These are phyloP conservation scores for Lachnellula willkommii DNA, from an alignment of 2,329 filamentous ascomycete genomes.

Conservation along the genomic window DNA sequence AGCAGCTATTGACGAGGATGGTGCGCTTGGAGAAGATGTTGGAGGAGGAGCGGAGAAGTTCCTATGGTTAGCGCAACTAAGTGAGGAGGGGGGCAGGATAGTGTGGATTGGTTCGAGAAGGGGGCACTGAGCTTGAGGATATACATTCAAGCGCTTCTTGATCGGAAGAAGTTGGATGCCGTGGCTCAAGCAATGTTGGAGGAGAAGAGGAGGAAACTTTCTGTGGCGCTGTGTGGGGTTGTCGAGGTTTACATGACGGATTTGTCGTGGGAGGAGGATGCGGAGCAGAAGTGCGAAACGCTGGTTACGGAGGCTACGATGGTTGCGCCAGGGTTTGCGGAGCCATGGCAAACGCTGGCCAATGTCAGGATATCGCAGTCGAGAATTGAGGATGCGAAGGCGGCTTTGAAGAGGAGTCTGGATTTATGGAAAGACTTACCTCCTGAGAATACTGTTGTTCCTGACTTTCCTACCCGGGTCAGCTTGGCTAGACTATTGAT, in stretches of 20 bases:
- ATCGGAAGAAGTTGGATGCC: constrained; percentile 39
- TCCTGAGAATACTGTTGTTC: constrained; percentile 65
- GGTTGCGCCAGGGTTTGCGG: constrained; percentile 72
- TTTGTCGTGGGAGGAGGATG: constrained; percentile 85
- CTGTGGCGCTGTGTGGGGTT: constrained; percentile 88
- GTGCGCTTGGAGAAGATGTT: constrained; percentile 59
- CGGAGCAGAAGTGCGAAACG: constrained; percentile 79
- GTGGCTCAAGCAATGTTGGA: constrained; percentile 42
- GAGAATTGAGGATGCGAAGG: constrained; percentile 70
- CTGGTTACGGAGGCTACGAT: constrained; percentile 87
- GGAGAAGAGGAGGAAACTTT: constrained; percentile 76
- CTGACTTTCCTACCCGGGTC: constrained; percentile 81
- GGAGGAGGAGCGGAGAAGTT: constrained; percentile 93
- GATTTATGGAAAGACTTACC: constrained; percentile 77
- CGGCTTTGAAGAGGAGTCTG: constrained; percentile 73
- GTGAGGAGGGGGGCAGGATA: constrained; percentile 63
- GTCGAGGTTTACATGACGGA: constrained; percentile 99
- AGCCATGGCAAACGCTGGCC: constrained; percentile 92
- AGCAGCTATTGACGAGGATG: constrained; percentile 70
- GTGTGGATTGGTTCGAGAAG: constrained; percentile 61
- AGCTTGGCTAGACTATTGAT: constrained; percentile 80
- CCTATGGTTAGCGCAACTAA: constrained; percentile 87
- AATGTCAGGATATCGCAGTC: constrained; percentile 89
- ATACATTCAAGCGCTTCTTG: constrained; percentile 62
- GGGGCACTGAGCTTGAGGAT: constrained; percentile 68